These are phyloP conservation scores for Flaveria floridana DNA, from an alignment of 140 eudicot genomes.

Conservation along the genomic window DNA sequence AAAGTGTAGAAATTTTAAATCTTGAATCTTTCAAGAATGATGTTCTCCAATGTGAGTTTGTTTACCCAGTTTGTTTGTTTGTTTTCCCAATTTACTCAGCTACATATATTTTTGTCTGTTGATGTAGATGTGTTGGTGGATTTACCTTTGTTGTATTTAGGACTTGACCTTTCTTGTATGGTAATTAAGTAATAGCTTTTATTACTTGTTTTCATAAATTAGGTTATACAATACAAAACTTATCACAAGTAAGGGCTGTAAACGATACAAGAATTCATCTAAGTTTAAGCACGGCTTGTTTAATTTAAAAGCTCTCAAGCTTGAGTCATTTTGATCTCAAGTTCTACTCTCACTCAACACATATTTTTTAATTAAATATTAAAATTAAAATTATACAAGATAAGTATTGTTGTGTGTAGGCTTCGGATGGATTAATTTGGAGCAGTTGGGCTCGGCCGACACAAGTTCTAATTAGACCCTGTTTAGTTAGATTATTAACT, in stretches of 20 bases:
- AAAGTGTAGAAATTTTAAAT: not conserved
- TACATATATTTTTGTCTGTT: conserved; percentile 10
- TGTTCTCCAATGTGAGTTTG: conserved; percentile 17
- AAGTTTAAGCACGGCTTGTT: no score
- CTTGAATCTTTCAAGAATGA: conserved; percentile 18
- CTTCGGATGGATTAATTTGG: no score
- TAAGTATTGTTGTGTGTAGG: no score
- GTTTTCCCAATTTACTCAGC: not conserved
- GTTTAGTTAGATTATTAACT: no score
- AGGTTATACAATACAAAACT: not conserved
- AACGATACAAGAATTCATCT: not conserved
- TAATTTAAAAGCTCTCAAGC: not conserved
- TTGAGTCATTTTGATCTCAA: not conserved
- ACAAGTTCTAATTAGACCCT: no score
- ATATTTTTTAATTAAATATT: no score
- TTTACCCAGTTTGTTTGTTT: not conserved
- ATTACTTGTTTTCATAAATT: not conserved
- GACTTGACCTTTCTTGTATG: not conserved
- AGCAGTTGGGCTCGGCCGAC: no score
- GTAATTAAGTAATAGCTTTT: not conserved
- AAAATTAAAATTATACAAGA: no score
- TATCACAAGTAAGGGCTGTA: not conserved
- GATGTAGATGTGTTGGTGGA: conserved; percentile 10
- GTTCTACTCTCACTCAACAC: no score
- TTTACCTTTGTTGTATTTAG: not conserved